Evolutionary conservation across 257 asterid species (phyloP).

Genomic region (Dorcoceras hygrometricum): DNA sequence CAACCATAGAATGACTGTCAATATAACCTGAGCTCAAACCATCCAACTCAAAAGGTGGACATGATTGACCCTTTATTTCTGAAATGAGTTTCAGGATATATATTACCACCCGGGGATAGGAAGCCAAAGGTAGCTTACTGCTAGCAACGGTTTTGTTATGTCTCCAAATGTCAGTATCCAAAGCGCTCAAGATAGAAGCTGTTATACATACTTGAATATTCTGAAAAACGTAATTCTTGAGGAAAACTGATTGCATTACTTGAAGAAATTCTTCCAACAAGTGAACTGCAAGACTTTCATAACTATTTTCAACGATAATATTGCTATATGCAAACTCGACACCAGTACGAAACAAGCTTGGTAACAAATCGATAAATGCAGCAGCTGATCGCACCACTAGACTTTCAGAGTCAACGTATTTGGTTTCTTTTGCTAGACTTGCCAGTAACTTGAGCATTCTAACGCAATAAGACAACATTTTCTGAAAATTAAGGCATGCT

Average conservation of each 20-base stretch:
- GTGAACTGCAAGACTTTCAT: constrained; percentile 62
- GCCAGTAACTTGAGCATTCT: constrained; percentile 71
- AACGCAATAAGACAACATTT: constrained; percentile 55
- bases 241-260: constrained; percentile 52
- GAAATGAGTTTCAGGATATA: constrained; percentile 62
- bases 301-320: constrained; percentile 56
- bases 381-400: constrained; percentile 62
- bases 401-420: constrained; percentile 48
- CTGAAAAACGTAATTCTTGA: constrained; percentile 48
- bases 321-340: constrained; percentile 57
- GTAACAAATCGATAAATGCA: constrained; percentile 53
- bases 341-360: constrained; percentile 53
- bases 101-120: constrained; percentile 72
- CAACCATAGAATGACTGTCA: constrained; percentile 26
- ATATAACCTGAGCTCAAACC: constrained; percentile 34
- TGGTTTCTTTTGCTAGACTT: constrained; percentile 50
- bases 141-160: constrained; percentile 42
- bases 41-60: constrained; percentile 43
- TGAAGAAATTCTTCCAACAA: constrained; percentile 79
- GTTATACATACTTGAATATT: constrained; percentile 67
- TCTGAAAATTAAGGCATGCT: constrained; percentile 48
- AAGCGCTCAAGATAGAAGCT: constrained; percentile 62
- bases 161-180: constrained; percentile 64
- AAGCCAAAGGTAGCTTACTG: constrained; percentile 68
- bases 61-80: constrained; percentile 55